These are phyloP conservation scores for Metahyphopichia silvanorum DNA, from an alignment of 805 yeast species.

Conservation along the genomic window DNA sequence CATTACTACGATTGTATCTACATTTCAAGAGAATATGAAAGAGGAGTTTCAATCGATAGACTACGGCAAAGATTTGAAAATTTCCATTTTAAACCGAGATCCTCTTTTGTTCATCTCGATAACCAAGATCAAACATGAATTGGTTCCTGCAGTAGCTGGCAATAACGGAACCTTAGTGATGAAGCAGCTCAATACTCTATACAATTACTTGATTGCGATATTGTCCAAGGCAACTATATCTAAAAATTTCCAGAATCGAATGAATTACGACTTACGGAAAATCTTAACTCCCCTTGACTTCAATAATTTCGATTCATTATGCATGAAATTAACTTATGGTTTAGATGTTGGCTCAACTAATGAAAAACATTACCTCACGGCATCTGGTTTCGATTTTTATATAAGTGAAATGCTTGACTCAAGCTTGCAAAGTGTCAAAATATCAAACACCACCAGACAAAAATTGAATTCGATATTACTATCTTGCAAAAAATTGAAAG, in stretches of 20 bases:
- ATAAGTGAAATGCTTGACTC: conserved; percentile 27
- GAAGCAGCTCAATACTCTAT: conserved; percentile 65
- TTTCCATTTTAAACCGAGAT: conserved; percentile 57
- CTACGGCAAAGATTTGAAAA: conserved; percentile 45
- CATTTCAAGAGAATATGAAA: conserved; percentile 48
- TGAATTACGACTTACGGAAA: conserved; percentile 79
- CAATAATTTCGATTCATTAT: conserved; percentile 62
- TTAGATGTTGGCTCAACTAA: conserved; percentile 11
- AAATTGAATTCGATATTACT: conserved; percentile 56
- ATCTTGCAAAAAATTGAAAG: conserved; percentile 18
- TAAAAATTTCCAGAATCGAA: conserved; percentile 63
- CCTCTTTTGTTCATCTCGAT: conserved; percentile 78
- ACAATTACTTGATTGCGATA: conserved; percentile 78
- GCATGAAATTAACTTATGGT: conserved; percentile 35
- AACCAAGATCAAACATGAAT: conserved; percentile 50
- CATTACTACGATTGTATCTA: conserved; percentile 73
- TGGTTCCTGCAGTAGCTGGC: conserved; percentile 30
- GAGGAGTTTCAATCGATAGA: conserved; percentile 49
- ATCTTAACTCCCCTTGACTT: conserved; percentile 73
- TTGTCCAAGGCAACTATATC: conserved; percentile 76
- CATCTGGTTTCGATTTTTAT: conserved; percentile 20
- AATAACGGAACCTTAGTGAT: conserved; percentile 14
- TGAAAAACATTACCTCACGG: conserved; percentile 2
- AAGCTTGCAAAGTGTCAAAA: conserved; percentile 31
- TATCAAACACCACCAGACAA: conserved; percentile 56